These are phyloP conservation scores for Eremochloa ophiuroides DNA, from an alignment of 176 grass and related monocot species.

Conservation along the genomic window DNA sequence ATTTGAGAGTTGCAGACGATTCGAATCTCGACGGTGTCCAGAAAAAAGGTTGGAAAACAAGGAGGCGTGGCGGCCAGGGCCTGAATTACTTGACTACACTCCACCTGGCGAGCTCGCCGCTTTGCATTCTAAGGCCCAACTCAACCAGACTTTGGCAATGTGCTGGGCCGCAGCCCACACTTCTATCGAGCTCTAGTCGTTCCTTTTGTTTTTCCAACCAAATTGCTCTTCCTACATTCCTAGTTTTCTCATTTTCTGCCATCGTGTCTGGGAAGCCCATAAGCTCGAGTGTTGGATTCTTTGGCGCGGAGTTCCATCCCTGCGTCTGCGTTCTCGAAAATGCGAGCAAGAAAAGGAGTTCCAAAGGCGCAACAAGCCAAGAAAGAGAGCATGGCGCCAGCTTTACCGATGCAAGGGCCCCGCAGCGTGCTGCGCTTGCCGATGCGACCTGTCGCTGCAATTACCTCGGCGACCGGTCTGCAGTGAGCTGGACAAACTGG, in stretches of 20 bases:
- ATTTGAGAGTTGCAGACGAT: background rate
- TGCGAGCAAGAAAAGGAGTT: background rate
- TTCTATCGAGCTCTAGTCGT: background rate
- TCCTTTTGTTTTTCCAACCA: background rate
- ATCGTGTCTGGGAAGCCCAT: too few relatives aligned
- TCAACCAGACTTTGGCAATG: background rate
- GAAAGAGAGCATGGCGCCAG: background rate
- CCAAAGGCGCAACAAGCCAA: slow-evolving; percentile 7
- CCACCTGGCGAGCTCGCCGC: too few relatives aligned
- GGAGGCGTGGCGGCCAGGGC: background rate
- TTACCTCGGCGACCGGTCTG: background rate
- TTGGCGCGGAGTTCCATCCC: background rate
- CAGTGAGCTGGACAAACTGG: too few relatives aligned
- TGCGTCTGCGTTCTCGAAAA: background rate
- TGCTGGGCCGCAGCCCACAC: background rate
- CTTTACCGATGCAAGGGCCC: background rate
- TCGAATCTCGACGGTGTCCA: too few relatives aligned
- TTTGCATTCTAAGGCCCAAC: background rate
- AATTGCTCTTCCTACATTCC: background rate
- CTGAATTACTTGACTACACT: background rate
- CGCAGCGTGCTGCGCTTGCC: background rate
- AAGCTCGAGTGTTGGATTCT: too few relatives aligned
- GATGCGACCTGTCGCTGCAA: slow-evolving; percentile 23
- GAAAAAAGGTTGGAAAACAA: background rate
- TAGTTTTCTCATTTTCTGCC: too few relatives aligned